Conservation (phyloP, 495 filamentous ascomycete genomes). For the Penicillium bovifimosum region DNA sequence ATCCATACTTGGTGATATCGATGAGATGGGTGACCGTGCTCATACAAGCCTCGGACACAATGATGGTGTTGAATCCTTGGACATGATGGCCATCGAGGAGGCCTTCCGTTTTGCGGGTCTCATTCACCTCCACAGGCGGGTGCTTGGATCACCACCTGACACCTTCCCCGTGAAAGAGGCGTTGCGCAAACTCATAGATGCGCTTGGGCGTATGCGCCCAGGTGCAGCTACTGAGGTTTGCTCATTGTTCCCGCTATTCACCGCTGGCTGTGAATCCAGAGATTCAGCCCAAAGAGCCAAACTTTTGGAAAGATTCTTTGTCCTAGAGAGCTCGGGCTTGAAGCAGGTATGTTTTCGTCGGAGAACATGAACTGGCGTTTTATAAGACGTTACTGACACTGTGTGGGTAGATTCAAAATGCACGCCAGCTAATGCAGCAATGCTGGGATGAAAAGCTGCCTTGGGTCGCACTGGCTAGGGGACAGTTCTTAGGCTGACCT, state of each 20-base stretch:
- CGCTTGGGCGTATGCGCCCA: constrained; percentile 56
- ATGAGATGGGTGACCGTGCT: constrained; percentile 25
- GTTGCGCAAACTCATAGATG: constrained; percentile 56
- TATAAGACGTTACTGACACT: not conserved
- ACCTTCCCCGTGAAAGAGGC: constrained; percentile 57
- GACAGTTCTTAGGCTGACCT: constrained; percentile 40
- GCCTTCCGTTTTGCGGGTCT: constrained; percentile 78
- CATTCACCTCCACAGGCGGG: constrained; percentile 69
- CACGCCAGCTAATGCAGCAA: constrained; percentile 39
- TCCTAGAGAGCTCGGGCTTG: constrained; percentile 71
- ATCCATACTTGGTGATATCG: constrained; percentile 49
- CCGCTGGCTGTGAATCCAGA: constrained; percentile 70
- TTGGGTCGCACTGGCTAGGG: constrained; percentile 39
- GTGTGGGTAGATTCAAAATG: constrained; percentile 35
- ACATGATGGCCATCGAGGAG: constrained; percentile 73
- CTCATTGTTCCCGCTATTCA: constrained; percentile 78
- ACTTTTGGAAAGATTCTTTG: constrained; percentile 62
- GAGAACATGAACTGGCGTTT: not conserved
- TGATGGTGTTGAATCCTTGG: constrained; percentile 31
- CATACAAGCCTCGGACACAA: constrained; percentile 34
- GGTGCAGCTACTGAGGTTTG: constrained; percentile 71
- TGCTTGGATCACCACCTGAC: constrained; percentile 53
- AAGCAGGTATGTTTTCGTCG: constrained; percentile 53
- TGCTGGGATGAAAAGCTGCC: constrained; percentile 41
- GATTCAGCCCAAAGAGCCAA: constrained; percentile 49